These are phyloP conservation scores for Aureobasidium sp. DNA, from an alignment of 2,329 filamentous ascomycete species.

Conservation along the genomic window DNA sequence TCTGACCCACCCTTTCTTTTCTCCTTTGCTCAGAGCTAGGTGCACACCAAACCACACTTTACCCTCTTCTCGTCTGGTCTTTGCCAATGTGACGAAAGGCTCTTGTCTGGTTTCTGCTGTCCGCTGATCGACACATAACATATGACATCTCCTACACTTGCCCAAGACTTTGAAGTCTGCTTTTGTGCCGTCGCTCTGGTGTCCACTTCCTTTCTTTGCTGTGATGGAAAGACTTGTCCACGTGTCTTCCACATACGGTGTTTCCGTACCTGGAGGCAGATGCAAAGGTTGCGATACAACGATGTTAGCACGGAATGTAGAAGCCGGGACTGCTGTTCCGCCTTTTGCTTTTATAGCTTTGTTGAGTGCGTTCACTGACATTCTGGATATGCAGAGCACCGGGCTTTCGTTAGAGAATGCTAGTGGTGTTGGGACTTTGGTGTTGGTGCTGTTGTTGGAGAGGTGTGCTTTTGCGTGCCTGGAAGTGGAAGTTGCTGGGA, in stretches of 20 bases:
- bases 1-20: conserved; percentile 13
- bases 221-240: conserved; percentile 54
- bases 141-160: conserved; percentile 82
- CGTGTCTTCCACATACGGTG: conserved; percentile 70
- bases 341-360: conserved; percentile 57
- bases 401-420: conserved; percentile 89
- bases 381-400: conserved; percentile 73
- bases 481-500: conserved; percentile 59
- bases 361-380: conserved; percentile 75
- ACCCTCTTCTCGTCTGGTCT: conserved; percentile 74
- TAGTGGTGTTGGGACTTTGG: conserved; percentile 46
- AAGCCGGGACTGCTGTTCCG: conserved; percentile 59
- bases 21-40: conserved; percentile 17
- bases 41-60: conserved; percentile 89
- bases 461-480: conserved; percentile 68
- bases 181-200: conserved; percentile 17
- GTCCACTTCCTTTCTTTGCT: background rate
- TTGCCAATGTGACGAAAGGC: conserved; percentile 80
- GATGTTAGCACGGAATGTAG: conserved; percentile 85
- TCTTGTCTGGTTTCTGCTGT: conserved; percentile 73
- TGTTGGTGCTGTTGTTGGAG: conserved; percentile 31
- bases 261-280: conserved; percentile 38
- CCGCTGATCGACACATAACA: conserved; percentile 88
- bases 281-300: conserved; percentile 53
- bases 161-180: conserved; percentile 65